These are phyloP conservation scores for Cyclanthera cordifolia DNA, from an alignment of 306 rosid species.

Conservation along the genomic window DNA sequence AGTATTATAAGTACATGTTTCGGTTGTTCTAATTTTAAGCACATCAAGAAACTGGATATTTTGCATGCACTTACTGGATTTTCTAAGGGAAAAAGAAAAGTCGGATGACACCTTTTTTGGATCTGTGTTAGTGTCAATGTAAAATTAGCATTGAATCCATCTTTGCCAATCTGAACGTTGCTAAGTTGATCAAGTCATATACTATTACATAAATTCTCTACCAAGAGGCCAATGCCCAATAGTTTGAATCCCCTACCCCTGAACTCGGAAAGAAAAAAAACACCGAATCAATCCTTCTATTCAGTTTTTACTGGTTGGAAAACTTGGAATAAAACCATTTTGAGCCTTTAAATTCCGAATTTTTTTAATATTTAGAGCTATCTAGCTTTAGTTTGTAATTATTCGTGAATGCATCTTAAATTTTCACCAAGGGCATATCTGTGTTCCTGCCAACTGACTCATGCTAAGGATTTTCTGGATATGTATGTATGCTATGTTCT, in stretches of 20 bases:
- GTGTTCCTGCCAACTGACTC: constrained; percentile 2
- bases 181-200: background rate
- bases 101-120: background rate
- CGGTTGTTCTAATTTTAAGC: background rate
- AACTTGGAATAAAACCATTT: background rate
- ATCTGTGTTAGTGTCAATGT: background rate
- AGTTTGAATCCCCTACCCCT: too few relatives aligned
- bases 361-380: background rate
- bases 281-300: background rate
- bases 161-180: background rate
- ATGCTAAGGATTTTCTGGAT: constrained; percentile 3
- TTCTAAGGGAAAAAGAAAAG: background rate
- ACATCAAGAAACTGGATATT: background rate
- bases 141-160: background rate
- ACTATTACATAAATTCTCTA: background rate
- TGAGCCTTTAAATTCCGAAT: background rate
- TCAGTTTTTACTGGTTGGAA: background rate
- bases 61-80: background rate
- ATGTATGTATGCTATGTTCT: background rate
- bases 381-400: background rate
- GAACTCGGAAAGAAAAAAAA: too few relatives aligned
- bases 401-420: background rate
- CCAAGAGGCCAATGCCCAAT: background rate
- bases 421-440: background rate
- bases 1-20: background rate